Percentiles rank a stretch among this genome's conserved stretches.
Conservation (phyloP, 768 basidiomycete species). For the Tubosaeta sp. region DNA sequence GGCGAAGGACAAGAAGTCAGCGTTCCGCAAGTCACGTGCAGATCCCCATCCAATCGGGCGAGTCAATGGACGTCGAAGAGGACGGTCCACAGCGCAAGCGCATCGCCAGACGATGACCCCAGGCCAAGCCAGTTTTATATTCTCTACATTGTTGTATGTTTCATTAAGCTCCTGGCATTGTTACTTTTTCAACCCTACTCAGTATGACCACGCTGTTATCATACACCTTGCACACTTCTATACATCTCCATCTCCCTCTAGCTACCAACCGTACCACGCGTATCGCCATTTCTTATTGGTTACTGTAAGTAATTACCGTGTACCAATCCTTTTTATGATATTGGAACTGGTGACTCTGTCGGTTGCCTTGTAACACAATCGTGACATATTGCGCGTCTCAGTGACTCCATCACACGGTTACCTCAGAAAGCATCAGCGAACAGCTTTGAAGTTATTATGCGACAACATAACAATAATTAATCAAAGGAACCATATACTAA, state of each 20-base stretch:
- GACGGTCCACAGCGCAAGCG: slow-evolving; percentile 74
- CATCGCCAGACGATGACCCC: slow-evolving; percentile 52
- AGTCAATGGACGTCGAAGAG: slow-evolving; percentile 75
- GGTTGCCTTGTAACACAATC: no score
- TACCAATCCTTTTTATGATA: slow-evolving; percentile 1
- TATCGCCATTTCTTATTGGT: slow-evolving; percentile 12
- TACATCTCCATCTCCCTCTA: slow-evolving; percentile 1
- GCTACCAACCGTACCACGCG: slow-evolving; percentile 2
- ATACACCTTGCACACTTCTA: slow-evolving; percentile 9
- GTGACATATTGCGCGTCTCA: no score
- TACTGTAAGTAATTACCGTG: slow-evolving; percentile 8
- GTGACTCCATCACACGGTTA: no score
- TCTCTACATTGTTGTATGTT: slow-evolving; percentile 8
- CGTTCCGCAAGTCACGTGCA: slow-evolving; percentile 37
- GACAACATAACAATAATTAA: no score
- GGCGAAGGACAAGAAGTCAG: slow-evolving; percentile 55
- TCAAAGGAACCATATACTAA: no score
- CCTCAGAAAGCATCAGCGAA: no score
- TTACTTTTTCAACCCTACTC: slow-evolving; percentile 1
- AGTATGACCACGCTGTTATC: slow-evolving; percentile 12
- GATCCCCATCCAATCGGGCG: slow-evolving; percentile 37
- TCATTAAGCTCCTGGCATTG: slow-evolving; percentile 3
- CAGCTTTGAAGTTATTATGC: no score
- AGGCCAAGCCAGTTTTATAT: background rate
- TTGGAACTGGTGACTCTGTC: no score